These are phyloP conservation scores for Agaricus bisporus DNA, from an alignment of 768 basidiomycete species.

Conservation along the genomic window DNA sequence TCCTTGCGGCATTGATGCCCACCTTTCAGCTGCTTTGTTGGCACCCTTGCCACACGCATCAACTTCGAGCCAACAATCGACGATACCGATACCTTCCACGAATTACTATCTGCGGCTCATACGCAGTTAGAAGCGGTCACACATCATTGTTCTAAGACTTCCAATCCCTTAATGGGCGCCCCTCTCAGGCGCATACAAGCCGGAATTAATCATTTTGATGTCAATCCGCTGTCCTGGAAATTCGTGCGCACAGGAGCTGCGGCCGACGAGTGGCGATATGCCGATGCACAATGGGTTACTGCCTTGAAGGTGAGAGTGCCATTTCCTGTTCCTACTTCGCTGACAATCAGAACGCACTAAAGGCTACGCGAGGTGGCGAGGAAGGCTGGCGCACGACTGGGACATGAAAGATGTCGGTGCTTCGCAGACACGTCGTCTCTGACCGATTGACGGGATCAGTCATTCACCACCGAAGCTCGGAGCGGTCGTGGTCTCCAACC, in stretches of 20 bases:
- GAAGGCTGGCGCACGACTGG: background rate
- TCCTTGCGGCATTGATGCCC: background rate
- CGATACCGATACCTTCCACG: background rate
- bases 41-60: background rate
- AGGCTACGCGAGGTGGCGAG: background rate
- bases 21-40: background rate
- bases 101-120: background rate
- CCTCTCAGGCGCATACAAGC: conserved; percentile 9
- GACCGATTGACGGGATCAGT: background rate
- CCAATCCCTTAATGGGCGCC: conserved; percentile 10
- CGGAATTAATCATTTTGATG: conserved; percentile 7
- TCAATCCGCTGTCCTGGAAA: background rate
- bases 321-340: background rate
- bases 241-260: background rate
- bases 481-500: conserved; percentile 13
- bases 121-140: conserved; percentile 1
- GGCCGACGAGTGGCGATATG: background rate
- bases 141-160: background rate
- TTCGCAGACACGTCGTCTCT: background rate
- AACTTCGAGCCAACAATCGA: background rate
- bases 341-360: background rate
- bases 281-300: background rate
- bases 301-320: background rate
- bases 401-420: background rate
- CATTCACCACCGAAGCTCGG: conserved; percentile 13